phyloP scores from a whole-genome alignment of 805 yeast species.

The Candida pseudofarinosa region DNA sequence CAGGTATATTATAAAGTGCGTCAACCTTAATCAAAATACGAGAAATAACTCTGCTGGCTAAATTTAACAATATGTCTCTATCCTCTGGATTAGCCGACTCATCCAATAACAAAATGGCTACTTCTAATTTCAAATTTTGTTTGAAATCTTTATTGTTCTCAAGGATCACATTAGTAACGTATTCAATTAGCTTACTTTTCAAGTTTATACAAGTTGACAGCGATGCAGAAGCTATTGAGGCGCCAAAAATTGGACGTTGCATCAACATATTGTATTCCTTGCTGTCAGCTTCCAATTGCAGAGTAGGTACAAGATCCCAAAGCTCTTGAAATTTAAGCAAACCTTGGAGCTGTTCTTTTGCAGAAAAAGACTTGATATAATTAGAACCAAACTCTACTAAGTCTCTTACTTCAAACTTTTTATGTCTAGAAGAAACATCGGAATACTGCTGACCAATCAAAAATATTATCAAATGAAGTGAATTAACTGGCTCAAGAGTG shows the following conservation, averaged over 20 bases:
- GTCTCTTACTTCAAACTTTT: slow-evolving; percentile 61
- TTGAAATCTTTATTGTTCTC: slow-evolving; percentile 19
- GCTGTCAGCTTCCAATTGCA: slow-evolving; percentile 35
- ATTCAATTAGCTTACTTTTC: slow-evolving; percentile 51
- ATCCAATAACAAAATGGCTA: slow-evolving; percentile 50
- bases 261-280: slow-evolving; percentile 36
- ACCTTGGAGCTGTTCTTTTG: slow-evolving; percentile 63
- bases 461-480: slow-evolving; percentile 70
- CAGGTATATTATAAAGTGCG: slow-evolving; percentile 16
- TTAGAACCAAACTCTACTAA: slow-evolving; percentile 69
- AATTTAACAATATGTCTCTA: slow-evolving; percentile 27
- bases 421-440: slow-evolving; percentile 43
- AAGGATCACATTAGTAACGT: slow-evolving; percentile 47
- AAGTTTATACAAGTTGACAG: slow-evolving; percentile 45
- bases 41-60: slow-evolving; percentile 30
- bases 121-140: slow-evolving; percentile 44
- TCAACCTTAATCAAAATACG: slow-evolving; percentile 38
- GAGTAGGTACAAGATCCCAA: slow-evolving; percentile 47
- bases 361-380: slow-evolving; percentile 63
- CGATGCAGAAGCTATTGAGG: slow-evolving; percentile 49
- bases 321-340: slow-evolving; percentile 46
- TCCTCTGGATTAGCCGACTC: slow-evolving; percentile 24
- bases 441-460: slow-evolving; percentile 77
- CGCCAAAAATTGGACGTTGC: slow-evolving; percentile 60
- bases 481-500: slow-evolving; percentile 63